Base-by-base conservation (phyloP, 441 rosid genomes). In the Lepidium campestre region DNA sequence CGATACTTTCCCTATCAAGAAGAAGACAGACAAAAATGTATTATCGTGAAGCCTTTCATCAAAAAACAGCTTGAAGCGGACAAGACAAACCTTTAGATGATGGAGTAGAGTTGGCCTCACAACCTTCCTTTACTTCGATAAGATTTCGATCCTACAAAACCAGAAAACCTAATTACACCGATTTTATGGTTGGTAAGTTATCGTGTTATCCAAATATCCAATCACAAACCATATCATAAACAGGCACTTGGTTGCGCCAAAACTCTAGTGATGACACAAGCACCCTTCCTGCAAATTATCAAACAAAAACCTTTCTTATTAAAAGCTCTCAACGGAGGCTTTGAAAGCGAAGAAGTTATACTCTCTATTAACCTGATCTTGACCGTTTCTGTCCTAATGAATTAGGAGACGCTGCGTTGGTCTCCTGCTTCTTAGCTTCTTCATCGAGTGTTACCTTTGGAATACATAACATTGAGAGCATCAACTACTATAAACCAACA, bases 171-270 rank as follows among this genome's bases (percentile, higher is more conserved):
- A 62, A 6, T 10, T 63, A 29, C 49, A 12, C 19, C 68, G 13
- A 55, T 48, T 20, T 11, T 13, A 9, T 62, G 65, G 39, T 23
- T 42, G n/a, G 15, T 57, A 52, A 75, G 48, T 13, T 36, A 37
- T 29, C 2, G n/a, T 44, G 20, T 45, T 68, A 9, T 10, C 32
- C 3, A 17, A 18, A 15, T 60, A 46, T 12, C 18, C 39, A 22
- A 53, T 49, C 63, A 75, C 84, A 67, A 68, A 89, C 93, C 82
- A 31, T 42, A 77, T 83, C 91, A 74, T 86, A 89, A 69, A 89
- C 77, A 14, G 91, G 82, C 57, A 82, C 53, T 76, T 85, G 84
- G 77, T 87, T 84, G 61, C 91, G 88, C 96, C 93, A 89, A 74
- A 76, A 89, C 42, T 89, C 86, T 41, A 87, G 69, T 7, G 82